Conservation (phyloP, 768 basidiomycete species). For the Guyanaporus albipodus region DNA sequence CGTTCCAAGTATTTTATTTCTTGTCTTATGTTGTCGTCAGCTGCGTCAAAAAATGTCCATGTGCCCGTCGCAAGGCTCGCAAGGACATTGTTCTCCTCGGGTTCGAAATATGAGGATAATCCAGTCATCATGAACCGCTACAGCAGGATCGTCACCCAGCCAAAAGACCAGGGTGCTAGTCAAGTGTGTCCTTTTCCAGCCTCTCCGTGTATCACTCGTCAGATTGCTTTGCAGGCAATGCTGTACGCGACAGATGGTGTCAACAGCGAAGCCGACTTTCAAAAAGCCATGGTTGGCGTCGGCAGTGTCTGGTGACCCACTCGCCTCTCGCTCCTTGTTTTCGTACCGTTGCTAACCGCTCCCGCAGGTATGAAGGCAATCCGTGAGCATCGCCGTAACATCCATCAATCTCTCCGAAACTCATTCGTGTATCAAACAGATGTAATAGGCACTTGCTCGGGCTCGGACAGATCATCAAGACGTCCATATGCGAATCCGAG, state of each 20-base stretch:
- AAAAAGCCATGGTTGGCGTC: conserved; percentile 97
- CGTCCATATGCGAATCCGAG: conserved; percentile 63
- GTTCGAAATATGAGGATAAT: conserved; percentile 37
- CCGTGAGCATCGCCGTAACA: conserved; percentile 61
- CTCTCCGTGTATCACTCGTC: not conserved
- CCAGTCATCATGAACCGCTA: conserved; percentile 62
- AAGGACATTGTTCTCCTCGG: conserved; percentile 37
- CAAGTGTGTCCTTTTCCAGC: conserved; percentile 50
- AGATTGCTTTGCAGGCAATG: conserved; percentile 69
- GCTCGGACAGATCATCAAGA: conserved; percentile 83
- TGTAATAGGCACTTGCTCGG: conserved; percentile 93
- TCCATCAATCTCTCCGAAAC: not conserved
- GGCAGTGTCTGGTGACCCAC: conserved; percentile 87
- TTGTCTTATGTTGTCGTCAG: conserved; percentile 21
- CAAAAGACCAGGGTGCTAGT: conserved; percentile 93
- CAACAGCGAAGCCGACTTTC: conserved; percentile 72
- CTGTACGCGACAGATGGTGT: conserved; percentile 98
- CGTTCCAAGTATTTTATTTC: too few relatives aligned
- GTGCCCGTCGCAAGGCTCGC: conserved; percentile 16
- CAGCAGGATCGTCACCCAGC: conserved; percentile 79
- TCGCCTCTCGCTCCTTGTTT: conserved; percentile 1
- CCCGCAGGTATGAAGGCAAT: conserved; percentile 92
- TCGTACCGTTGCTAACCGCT: conserved; percentile 12
- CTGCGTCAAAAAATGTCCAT: conserved; percentile 17
- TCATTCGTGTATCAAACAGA: conserved; percentile 39